phyloP scores from a whole-genome alignment of 192 early-diverging fungal species.

The Lobosporangium transversale region DNA sequence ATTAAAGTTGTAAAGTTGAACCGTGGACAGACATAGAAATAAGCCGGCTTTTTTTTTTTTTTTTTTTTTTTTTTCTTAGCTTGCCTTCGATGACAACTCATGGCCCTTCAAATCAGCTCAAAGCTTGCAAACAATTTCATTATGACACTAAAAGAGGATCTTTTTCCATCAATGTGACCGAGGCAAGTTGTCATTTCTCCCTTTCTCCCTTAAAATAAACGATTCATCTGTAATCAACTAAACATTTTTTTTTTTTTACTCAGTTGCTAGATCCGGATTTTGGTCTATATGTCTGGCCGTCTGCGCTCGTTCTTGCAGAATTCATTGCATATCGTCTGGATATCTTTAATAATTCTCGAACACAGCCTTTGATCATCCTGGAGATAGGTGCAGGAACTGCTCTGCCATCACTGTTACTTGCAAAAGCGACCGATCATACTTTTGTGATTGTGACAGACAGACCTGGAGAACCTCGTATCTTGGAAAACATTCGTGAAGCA shows the following conservation, averaged over 20 bases:
- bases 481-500: conserved; percentile 51
- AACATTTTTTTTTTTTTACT: background rate
- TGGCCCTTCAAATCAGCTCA: too few species aligned
- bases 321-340: conserved; percentile 58
- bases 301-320: conserved; percentile 69
- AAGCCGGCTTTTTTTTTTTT: background rate
- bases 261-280: conserved; percentile 67
- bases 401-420: conserved; percentile 69
- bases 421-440: conserved; percentile 22
- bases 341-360: conserved; percentile 37
- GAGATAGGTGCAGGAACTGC: conserved; percentile 74
- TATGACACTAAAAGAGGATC: conserved; percentile 1
- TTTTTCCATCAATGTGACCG: conserved; percentile 25
- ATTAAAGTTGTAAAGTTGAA: background rate
- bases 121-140: conserved; percentile 28
- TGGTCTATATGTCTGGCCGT: conserved; percentile 80
- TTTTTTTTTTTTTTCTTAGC: background rate
- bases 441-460: conserved; percentile 56
- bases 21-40: background rate
- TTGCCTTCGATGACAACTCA: too few species aligned
- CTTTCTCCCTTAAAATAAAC: background rate
- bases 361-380: conserved; percentile 31
- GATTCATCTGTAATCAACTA: background rate
- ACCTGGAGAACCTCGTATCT: conserved; percentile 50
- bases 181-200: conserved; percentile 19